Base-by-base conservation (phyloP, 352 stramenopile species). In the Plasmopara muralis region DNA sequence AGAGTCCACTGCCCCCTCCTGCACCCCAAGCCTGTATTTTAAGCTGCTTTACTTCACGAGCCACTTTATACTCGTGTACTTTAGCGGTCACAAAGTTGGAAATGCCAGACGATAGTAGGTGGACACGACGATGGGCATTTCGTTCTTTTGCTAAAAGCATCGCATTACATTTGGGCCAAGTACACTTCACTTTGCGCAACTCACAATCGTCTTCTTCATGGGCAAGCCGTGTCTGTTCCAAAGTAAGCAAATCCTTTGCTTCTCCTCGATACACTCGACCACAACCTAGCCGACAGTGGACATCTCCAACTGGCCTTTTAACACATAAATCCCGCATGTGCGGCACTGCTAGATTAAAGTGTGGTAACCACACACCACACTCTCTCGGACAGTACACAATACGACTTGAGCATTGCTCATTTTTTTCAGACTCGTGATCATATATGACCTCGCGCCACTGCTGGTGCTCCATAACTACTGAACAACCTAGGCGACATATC, bases 11-110 rank as follows among this genome's bases (percentile, higher is more conserved):
- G n/a, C 77, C 80, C 10, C 77, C 80, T 13, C 80, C 80, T 5
- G 59, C 77, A 16, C 81, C 81, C 81, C 81, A 89, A 15, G 68
- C 76, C 43, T 91, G 81, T 12, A 89, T 35, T 45, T 91, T 89
- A 42, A 91, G 57, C 25, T 70, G 43, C 37, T 76, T 83, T 29
- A 74, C 66, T 33, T 80, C 80, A 10, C 74, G 75, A 0, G 80
- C 75, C 8, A 90, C 80, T 53, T 74, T 78, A 54, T 78, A 88
- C 28, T 85, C 62, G 50, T 86, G 78, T 14, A 77, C 60, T 18
- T 83, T 75, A 10, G 68, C 63, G 5, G 75, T 82, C 16, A 88
- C 54, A 41, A 86, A 88, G 29, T 60, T 85, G 39, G 72, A 43
- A 29, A 88, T 70, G 4, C 80, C 80, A 0, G 75, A 85, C 9